Conservation (phyloP, 202 grass and related monocot genomes). For the Panicum hallii region DNA sequence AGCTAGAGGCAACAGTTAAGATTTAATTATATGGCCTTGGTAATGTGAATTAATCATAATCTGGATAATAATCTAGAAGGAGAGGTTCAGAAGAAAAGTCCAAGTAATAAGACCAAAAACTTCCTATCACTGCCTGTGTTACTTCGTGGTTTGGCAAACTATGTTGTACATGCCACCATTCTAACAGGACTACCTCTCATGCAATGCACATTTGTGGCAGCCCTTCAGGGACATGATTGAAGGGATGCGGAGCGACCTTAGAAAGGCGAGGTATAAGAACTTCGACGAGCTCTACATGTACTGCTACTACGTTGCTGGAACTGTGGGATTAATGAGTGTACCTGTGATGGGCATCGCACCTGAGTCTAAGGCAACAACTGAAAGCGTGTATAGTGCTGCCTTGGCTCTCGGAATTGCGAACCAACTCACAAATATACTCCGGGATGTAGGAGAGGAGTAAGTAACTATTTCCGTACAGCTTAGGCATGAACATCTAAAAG, state of each 20-base stretch:
- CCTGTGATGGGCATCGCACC: conserved; percentile 90
- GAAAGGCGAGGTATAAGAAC: conserved; percentile 79
- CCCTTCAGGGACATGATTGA: conserved; percentile 96
- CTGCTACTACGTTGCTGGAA: conserved; percentile 96
- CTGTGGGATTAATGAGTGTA: conserved; percentile 88
- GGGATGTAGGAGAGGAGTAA: conserved; percentile 97
- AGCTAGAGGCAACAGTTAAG: neutral
- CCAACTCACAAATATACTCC: conserved; percentile 93
- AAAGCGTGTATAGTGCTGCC: conserved; percentile 80
- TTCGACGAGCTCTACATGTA: conserved; percentile 97
- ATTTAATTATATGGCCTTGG: conserved; percentile 9
- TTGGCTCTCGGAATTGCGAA: conserved; percentile 85
- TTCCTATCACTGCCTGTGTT: neutral
- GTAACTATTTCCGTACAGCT: neutral
- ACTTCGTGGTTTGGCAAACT: conserved; percentile 2
- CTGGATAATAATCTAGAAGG: neutral
- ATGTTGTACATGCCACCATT: neutral
- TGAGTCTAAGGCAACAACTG: conserved; percentile 77
- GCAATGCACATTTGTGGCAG: conserved; percentile 39
- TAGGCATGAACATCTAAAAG: neutral
- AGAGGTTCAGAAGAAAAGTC: neutral
- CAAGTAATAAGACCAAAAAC: neutral
- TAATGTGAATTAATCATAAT: neutral
- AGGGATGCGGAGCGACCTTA: conserved; percentile 86
- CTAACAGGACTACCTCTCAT: conserved; percentile 7